Conservation (phyloP, 108 stramenopile genomes). For the Hondaea fermentalgiana region DNA sequence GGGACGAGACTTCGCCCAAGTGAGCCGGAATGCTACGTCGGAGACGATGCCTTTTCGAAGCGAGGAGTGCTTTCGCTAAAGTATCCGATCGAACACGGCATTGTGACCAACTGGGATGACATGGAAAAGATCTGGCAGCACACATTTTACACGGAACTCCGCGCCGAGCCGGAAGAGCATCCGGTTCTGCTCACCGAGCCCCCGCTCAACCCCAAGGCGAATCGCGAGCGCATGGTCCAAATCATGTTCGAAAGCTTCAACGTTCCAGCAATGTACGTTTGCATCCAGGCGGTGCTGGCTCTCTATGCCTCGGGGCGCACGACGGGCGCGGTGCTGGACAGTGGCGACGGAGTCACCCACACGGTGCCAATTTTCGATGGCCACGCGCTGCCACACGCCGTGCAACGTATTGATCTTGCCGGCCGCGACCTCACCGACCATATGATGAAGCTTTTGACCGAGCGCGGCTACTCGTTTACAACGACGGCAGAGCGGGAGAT, state of each 20-base stretch:
- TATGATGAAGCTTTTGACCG: constrained; percentile 67
- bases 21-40: constrained; percentile 98
- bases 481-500: constrained; percentile 60
- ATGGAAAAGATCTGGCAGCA: constrained; percentile 98
- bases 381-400: constrained; percentile 88
- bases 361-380: constrained; percentile 93
- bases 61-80: constrained; percentile 81
- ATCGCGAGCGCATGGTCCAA: constrained; percentile 99
- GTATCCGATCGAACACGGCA: constrained; percentile 99
- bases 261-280: constrained; percentile 99
- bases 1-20: constrained; percentile 99
- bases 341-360: constrained; percentile 85
- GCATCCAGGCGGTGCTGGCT: constrained; percentile 98
- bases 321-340: constrained; percentile 86
- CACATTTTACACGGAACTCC: constrained; percentile 85
- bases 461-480: constrained; percentile 38
- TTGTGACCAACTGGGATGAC: constrained; percentile 96
- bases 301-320: constrained; percentile 79
- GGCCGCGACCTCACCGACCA: constrained; percentile 88
- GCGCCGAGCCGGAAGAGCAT: constrained; percentile 91
- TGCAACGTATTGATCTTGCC: constrained; percentile 80
- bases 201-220: constrained; percentile 99
- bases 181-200: constrained; percentile 98
- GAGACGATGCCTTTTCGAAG: constrained; percentile 95
- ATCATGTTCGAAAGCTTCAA: constrained; percentile 99